phyloP scores from a whole-genome alignment of 345 rosid species.

The Eucalyptus tenuipes region DNA sequence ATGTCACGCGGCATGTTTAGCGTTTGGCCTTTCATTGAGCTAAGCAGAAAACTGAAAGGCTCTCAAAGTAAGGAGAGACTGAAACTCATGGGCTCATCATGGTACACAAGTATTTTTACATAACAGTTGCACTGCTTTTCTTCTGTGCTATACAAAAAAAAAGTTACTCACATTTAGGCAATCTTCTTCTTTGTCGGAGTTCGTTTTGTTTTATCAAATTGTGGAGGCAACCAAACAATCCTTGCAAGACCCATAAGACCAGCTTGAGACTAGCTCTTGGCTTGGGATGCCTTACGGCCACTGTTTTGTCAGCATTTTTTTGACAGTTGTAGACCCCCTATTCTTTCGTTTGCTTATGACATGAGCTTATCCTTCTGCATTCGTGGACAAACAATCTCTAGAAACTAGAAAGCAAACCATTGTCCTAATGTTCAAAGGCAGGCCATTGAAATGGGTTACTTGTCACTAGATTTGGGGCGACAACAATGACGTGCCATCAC shows the following conservation, averaged over 20 bases:
- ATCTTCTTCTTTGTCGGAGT: neutral
- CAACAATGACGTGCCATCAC: neutral
- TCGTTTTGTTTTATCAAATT: neutral
- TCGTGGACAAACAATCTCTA: neutral
- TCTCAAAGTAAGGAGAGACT: fast-evolving
- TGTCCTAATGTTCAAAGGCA: neutral
- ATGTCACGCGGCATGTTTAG: neutral
- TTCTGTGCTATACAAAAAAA: neutral
- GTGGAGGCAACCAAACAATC: neutral
- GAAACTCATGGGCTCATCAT: neutral
- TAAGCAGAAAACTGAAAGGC: neutral
- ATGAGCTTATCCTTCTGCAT: neutral
- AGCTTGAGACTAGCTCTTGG: neutral
- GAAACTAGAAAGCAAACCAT: neutral
- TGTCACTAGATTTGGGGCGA: neutral
- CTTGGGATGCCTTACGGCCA: neutral
- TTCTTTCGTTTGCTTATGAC: neutral
- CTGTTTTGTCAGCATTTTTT: neutral
- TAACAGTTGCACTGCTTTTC: fast-evolving
- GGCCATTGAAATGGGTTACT: neutral
- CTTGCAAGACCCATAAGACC: neutral
- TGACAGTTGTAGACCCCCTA: neutral
- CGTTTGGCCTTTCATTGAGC: neutral
- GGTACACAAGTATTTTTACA: neutral
- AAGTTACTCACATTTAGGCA: neutral